These are phyloP conservation scores for Tuctoria greenei DNA, from an alignment of 176 grass and related monocot genomes.

Conservation along the genomic window DNA sequence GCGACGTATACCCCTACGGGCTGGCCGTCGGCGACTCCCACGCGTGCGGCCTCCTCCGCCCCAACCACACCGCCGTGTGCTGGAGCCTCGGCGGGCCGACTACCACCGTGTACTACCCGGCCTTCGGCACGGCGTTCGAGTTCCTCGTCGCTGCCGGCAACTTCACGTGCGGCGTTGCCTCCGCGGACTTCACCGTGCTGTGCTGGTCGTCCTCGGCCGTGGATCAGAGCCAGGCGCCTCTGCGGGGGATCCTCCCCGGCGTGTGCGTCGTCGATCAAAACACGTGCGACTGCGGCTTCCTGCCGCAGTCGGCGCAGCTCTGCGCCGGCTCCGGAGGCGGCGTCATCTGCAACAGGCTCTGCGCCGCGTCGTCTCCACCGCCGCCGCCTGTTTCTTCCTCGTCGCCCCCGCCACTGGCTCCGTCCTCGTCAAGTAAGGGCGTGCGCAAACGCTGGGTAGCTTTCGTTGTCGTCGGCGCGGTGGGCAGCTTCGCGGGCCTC, in stretches of 20 bases:
- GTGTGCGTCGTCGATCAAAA: constrained; percentile 37
- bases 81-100: constrained; percentile 47
- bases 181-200: constrained; percentile 33
- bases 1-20: constrained; percentile 30
- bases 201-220: constrained; percentile 50
- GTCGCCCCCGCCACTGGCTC: background rate
- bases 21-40: constrained; percentile 65
- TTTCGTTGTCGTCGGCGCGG: constrained; percentile 61
- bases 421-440: background rate
- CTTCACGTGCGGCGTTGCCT: constrained; percentile 69
- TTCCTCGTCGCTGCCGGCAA: constrained; percentile 70
- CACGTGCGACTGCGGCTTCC: constrained; percentile 40
- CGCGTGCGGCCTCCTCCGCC: constrained; percentile 54
- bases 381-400: background rate
- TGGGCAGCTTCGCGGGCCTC: constrained; percentile 56
- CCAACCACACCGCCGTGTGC: constrained; percentile 58
- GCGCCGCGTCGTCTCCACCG: background rate
- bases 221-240: too few relatives aligned
- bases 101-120: constrained; percentile 13
- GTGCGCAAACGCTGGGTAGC: constrained; percentile 45
- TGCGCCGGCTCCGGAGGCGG: constrained; percentile 36
- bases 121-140: constrained; percentile 34
- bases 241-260: constrained; percentile 58
- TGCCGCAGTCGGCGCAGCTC: constrained; percentile 33
- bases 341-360: constrained; percentile 47